A percentile compares a stretch with the other conserved stretches of the same genome.
These are phyloP conservation scores for Serpula lacrymans DNA, from an alignment of 768 basidiomycete species.

Conservation along the genomic window DNA sequence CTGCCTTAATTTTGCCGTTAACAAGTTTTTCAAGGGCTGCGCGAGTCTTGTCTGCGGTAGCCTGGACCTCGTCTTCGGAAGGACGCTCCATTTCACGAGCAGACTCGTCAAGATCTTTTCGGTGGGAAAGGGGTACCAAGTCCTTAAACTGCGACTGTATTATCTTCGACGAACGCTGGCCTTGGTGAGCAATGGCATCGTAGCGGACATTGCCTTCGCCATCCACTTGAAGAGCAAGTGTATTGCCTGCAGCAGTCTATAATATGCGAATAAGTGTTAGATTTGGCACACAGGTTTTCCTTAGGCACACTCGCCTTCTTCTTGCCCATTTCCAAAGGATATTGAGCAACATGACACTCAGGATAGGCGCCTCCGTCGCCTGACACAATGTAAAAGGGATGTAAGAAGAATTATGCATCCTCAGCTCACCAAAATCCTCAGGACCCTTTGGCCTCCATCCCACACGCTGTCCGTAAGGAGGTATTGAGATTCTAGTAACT, in stretches of 20 bases:
- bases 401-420: conserved; percentile 7
- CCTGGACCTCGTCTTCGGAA: conserved; percentile 87
- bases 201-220: conserved; percentile 95
- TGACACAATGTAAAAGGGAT: conserved; percentile 24
- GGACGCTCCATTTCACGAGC: conserved; percentile 85
- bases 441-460: conserved; percentile 84
- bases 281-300: not conserved
- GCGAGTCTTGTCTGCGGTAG: conserved; percentile 88
- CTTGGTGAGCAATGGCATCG: conserved; percentile 95
- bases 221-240: conserved; percentile 95
- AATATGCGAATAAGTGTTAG: not conserved
- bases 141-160: conserved; percentile 98
- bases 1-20: conserved; percentile 96
- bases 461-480: conserved; percentile 80
- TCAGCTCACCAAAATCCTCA: conserved; percentile 75
- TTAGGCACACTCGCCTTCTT: conserved; percentile 88
- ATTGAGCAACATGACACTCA: conserved; percentile 96
- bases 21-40: conserved; percentile 92
- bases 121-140: conserved; percentile 85
- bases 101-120: conserved; percentile 80
- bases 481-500: conserved; percentile 53
- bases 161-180: conserved; percentile 80
- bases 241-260: conserved; percentile 88
- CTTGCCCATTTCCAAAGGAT: conserved; percentile 91
- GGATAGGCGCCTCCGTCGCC: conserved; percentile 87